Evolutionary conservation across 805 yeast species (phyloP), one percentile per base, ranked within the genome.

Genomic region (Teunomyces atbi): DNA sequence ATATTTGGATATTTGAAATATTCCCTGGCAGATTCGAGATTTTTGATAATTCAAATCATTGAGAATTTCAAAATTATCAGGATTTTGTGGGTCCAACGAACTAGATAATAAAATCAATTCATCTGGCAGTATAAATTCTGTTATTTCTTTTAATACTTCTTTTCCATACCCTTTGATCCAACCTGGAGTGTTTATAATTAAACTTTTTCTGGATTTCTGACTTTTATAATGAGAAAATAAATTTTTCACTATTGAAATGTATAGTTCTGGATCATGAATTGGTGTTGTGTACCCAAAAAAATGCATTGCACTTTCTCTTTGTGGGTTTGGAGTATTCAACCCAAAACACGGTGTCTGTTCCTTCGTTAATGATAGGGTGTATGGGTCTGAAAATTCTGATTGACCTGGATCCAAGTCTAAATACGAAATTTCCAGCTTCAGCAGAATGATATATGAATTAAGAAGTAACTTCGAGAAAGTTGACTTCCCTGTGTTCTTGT

Each of bases 401-500:
- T 90, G 96, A 0, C 96, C 96, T 0, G 97, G 96, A 59, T 91
- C 98, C 1, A 89, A 60, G 55, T 91, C 97, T 34, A 91, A 53
- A 32, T 82, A 76, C 16, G 76, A 72, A 2, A 83, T 65, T 0
- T 67, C 59, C 27, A 20, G 12, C 6, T 21, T 13, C 39, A 36
- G 39, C 6, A 15, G 30, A 6, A 57, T 46, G 3, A 79, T 56
- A 1, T 81, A 53, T 18, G 66, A 66, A 54, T 87, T 86, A 4
- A 79, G 45, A 5, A 89, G 59, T 2, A 79, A 50, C 50, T 80
- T 77, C 10, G 82, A 62, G 39, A 86, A 73, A 0, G 95, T 84
- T 1, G 96, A 85, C 58, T 90, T 90, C 1, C 97, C 97, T 1
- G 89, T 76, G 50, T 85, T 86, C 58, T 88, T 89, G 35, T 82